Evolutionary conservation across 257 asterid species (phyloP), one percentile per base, ranked within the genome.

Genomic region (Thymus quinquecostatus): DNA sequence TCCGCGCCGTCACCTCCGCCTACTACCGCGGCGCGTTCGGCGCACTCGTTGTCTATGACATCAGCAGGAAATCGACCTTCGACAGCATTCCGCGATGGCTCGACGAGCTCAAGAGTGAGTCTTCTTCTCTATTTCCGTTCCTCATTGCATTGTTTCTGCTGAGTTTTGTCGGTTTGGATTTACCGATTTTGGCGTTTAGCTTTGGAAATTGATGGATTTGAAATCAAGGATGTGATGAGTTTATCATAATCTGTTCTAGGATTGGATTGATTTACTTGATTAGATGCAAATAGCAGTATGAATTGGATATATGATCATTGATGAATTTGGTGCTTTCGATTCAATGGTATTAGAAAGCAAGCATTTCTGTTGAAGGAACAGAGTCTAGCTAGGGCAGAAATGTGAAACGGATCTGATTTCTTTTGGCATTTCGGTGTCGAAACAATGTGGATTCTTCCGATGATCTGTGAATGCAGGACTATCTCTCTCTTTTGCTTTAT

Each of bases 1-100:
- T 88, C 78, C 86, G 95, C 49, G 95, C 95, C 67, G 95, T 88
- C 76, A 88, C 96, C 32, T 88, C 96, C 75, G 96, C 96, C 76
- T 88, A 88, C 69, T 88, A 86, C 75, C 87, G 96, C 38, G 96
- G 96, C 29, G 90, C 96, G 49, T 84, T 87, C 53, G 94, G 91
- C 71, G 94, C 91, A 1, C 88, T 87, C 34, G 79, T 87, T 69
- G 94, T 87, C 65, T 87, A 87, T 70, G 94, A 87, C 80, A 87
- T 87, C 49, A 71, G 71, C 54, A 69, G 91, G 28, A 68, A 82
- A 38, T 76, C 94, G 6, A 87, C 94, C 32, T 87, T 87, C 76
- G 94, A 86, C 5, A 88, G 92, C 36, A 83, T 88, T 65, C 88
- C 90, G 30, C 81, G 95, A n/a, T 88, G 95, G 95, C 92, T 86